These are phyloP conservation scores for Leccinellum albellum DNA, from an alignment of 768 basidiomycete genomes.

Conservation along the genomic window DNA sequence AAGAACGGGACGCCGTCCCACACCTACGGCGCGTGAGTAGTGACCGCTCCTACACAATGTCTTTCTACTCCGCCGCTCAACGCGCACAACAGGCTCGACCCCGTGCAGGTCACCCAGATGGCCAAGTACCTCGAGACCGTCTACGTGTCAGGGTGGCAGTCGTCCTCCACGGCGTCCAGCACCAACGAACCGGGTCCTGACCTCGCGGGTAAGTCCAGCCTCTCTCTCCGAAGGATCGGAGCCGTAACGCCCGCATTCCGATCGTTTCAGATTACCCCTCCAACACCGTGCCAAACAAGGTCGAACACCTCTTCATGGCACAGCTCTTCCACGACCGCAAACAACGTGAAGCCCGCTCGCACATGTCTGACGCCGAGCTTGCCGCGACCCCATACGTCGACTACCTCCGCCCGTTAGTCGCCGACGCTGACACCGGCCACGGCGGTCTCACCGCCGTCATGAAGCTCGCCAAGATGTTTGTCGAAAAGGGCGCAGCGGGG, in stretches of 20 bases:
- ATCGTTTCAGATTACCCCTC: conserved; percentile 80
- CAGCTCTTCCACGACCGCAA: conserved; percentile 99
- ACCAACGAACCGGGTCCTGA: conserved; percentile 98
- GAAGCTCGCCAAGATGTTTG: conserved; percentile 98
- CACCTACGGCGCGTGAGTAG: conserved; percentile 96
- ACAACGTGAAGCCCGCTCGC: conserved; percentile 78
- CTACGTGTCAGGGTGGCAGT: conserved; percentile 97
- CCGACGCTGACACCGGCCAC: conserved; percentile 98
- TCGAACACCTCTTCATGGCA: conserved; percentile 96
- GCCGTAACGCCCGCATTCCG: background rate
- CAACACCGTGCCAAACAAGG: conserved; percentile 98
- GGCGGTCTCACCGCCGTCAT: conserved; percentile 97
- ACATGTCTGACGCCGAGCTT: conserved; percentile 66
- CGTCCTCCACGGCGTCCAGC: conserved; percentile 88
- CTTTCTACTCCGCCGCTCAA: background rate
- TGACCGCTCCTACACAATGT: background rate
- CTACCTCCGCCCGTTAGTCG: conserved; percentile 91
- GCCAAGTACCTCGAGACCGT: conserved; percentile 97
- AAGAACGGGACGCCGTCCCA: conserved; percentile 79
- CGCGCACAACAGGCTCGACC: conserved; percentile 73
- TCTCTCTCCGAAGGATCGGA: background rate
- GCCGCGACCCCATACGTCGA: conserved; percentile 70
- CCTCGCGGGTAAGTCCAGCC: conserved; percentile 69
- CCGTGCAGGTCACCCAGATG: conserved; percentile 98
- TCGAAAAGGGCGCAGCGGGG: conserved; percentile 96